Conservation (phyloP, 306 rosid genomes). For the Sechiopsis laciniata region DNA sequence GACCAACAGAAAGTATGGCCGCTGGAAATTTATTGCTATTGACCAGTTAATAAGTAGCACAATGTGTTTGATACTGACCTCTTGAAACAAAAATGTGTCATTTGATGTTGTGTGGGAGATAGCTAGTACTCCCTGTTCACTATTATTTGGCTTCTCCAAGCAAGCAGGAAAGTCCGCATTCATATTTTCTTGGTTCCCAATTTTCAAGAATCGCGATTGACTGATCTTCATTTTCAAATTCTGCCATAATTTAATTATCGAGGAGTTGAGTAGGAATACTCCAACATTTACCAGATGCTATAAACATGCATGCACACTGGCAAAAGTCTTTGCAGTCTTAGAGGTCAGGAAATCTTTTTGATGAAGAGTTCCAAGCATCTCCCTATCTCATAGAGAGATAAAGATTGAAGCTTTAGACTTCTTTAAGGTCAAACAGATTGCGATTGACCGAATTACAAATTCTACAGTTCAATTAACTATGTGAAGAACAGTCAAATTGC, state of each 20-base stretch:
- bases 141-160: slow-evolving; percentile 46
- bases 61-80: slow-evolving; percentile 47
- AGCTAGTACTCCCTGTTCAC: slow-evolving; percentile 31
- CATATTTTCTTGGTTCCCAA: slow-evolving; percentile 58
- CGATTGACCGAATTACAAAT: not conserved
- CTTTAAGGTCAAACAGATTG: not conserved
- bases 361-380: not conserved
- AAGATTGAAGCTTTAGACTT: not conserved
- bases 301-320: not conserved
- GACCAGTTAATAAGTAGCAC: not conserved
- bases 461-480: not conserved
- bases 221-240: slow-evolving; percentile 90
- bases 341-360: not conserved
- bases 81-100: slow-evolving; percentile 64
- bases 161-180: slow-evolving; percentile 62
- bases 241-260: slow-evolving; percentile 39
- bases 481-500: slow-evolving; percentile 18
- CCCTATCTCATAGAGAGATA: not conserved
- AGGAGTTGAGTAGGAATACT: slow-evolving; percentile 21
- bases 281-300: slow-evolving; percentile 9
- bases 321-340: not conserved
- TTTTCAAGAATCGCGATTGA: slow-evolving; percentile 68
- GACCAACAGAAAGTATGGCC: not conserved
- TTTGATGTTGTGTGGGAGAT: slow-evolving; percentile 40
- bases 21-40: not conserved